phyloP scores from a whole-genome alignment of 2,329 filamentous ascomycete genomes.

The Phoma herbarum region DNA sequence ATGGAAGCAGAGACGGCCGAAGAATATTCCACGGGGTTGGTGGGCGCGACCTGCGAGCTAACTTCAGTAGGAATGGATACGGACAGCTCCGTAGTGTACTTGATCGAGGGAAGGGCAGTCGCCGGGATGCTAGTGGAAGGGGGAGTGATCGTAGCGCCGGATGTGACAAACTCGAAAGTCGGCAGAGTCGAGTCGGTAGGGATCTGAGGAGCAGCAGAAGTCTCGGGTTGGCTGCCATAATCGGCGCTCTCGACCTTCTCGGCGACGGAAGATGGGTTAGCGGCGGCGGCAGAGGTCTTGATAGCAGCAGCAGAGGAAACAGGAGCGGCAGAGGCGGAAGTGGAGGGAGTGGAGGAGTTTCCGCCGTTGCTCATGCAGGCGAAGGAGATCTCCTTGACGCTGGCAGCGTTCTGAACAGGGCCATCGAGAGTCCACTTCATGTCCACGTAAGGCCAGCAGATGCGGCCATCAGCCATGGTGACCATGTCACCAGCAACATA shows the following conservation, averaged over 20 bases:
- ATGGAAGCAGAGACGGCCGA: constrained; percentile 3
- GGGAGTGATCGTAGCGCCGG: constrained; percentile 31
- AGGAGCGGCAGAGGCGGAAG: constrained; percentile 9
- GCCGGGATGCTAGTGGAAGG: constrained; percentile 19
- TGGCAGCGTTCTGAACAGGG: constrained; percentile 47
- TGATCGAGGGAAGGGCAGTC: constrained; percentile 5
- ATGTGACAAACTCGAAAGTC: constrained; percentile 30
- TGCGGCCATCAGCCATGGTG: constrained; percentile 64
- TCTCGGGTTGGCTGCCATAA: constrained; percentile 9
- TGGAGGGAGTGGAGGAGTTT: constrained; percentile 16
- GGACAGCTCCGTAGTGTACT: neutral
- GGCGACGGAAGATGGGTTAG: constrained; percentile 5
- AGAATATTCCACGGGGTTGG: constrained; percentile 1
- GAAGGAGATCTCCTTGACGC: constrained; percentile 60
- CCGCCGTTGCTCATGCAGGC: constrained; percentile 56
- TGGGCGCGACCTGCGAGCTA: constrained; percentile 11
- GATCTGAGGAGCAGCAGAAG: constrained; percentile 11
- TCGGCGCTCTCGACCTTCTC: constrained; percentile 16
- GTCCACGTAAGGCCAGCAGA: constrained; percentile 70
- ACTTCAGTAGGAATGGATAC: constrained; percentile 12
- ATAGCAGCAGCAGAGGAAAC: constrained; percentile 22
- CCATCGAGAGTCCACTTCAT: constrained; percentile 62
- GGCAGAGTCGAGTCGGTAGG: constrained; percentile 27
- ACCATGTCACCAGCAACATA: constrained; percentile 71
- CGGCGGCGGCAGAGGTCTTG: constrained; percentile 17